phyloP scores from a whole-genome alignment of 208 protist species.

The Trypanosoma mega region DNA sequence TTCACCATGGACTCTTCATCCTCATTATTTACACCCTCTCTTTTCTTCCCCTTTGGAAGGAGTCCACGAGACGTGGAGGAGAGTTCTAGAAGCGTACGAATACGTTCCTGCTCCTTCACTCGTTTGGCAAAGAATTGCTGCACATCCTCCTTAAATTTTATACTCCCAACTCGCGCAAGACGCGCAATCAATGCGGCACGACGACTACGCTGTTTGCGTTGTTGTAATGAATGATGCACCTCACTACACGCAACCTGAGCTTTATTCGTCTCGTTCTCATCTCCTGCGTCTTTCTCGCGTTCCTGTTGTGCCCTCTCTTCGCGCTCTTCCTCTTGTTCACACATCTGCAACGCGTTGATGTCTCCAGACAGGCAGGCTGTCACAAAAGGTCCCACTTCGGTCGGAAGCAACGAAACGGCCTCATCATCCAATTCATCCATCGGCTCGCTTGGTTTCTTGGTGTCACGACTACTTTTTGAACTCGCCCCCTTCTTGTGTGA shows the following conservation, averaged over 20 bases:
- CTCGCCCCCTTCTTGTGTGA: background rate
- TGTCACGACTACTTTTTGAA: background rate
- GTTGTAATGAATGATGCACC: no score
- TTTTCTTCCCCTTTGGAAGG: background rate
- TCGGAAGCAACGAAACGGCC: conserved; percentile 58
- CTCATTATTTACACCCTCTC: background rate
- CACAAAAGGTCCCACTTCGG: conserved; percentile 51
- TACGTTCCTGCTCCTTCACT: conserved; percentile 44
- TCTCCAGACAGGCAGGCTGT: conserved; percentile 37
- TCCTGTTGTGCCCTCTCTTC: conserved; percentile 17
- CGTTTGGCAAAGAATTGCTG: conserved; percentile 67
- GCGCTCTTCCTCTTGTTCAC: conserved; percentile 24
- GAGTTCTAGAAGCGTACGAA: conserved; percentile 60
- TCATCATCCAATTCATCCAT: conserved; percentile 14
- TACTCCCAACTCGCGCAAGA: conserved; percentile 30
- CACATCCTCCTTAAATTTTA: conserved; percentile 81
- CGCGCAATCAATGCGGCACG: conserved; percentile 16
- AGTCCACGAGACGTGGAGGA: conserved; percentile 16
- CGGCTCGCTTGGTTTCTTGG: background rate
- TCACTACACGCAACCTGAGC: background rate
- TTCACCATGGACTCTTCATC: background rate
- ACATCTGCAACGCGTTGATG: conserved; percentile 20
- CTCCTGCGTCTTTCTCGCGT: background rate
- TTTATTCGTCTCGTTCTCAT: background rate
- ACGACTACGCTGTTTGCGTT: background rate